phyloP scores from a whole-genome alignment of 805 yeast species.

The Debaryomyces castellii region DNA sequence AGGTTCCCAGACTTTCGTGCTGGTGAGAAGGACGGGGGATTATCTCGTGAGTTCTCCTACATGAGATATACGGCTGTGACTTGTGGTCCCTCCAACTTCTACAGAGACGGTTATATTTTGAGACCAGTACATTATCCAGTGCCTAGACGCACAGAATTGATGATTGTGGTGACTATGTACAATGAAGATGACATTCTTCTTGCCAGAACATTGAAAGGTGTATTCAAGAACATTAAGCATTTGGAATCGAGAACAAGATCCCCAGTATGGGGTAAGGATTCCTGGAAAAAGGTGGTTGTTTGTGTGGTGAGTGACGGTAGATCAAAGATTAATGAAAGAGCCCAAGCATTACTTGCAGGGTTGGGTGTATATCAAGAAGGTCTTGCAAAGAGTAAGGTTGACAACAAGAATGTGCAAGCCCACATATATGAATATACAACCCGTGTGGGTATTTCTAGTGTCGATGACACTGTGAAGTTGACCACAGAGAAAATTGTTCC shows the following conservation, averaged over 20 bases:
- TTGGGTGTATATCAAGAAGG: constrained; percentile 69
- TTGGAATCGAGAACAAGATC: constrained; percentile 47
- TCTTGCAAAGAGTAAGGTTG: constrained; percentile 57
- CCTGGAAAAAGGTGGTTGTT: constrained; percentile 63
- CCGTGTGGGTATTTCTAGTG: constrained; percentile 47
- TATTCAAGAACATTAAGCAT: constrained; percentile 63
- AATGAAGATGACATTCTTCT: constrained; percentile 64
- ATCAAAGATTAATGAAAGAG: constrained; percentile 61
- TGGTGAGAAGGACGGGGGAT: constrained; percentile 36
- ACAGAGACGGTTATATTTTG: constrained; percentile 53
- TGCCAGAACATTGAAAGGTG: constrained; percentile 62
- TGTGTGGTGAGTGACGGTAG: constrained; percentile 65
- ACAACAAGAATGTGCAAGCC: constrained; percentile 60
- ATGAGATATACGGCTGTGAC: constrained; percentile 66
- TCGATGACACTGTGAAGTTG: constrained; percentile 53
- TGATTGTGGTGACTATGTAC: constrained; percentile 64
- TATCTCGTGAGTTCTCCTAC: constrained; percentile 56
- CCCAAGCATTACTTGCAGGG: constrained; percentile 62
- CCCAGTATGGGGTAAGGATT: constrained; percentile 49
- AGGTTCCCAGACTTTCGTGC: constrained; percentile 41
- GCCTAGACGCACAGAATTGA: constrained; percentile 57
- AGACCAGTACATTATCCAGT: constrained; percentile 55
- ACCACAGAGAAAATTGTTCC: constrained; percentile 58
- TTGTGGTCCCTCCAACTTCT: constrained; percentile 67
- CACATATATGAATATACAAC: constrained; percentile 70